Base-by-base conservation (phyloP, 2,329 filamentous ascomycete genomes). In the Pseudogymnoascus sp. region DNA sequence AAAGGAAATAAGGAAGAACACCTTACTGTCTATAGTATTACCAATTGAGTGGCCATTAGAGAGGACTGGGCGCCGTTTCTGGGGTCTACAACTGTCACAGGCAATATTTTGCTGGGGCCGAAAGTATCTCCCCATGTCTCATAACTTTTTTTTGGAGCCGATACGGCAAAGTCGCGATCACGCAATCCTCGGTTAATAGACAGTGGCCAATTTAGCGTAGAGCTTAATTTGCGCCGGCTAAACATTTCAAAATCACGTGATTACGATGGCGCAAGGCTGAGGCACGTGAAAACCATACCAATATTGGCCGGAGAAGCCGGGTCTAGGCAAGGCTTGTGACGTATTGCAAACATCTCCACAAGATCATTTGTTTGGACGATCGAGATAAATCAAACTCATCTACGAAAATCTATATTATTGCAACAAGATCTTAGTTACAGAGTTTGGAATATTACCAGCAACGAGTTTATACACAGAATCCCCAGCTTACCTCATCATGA, bases 401-500 rank as follows among this genome's bases (percentile, higher is more conserved):
- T 55, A n/a, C 33, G 18, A 55, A 55, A 33, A 55, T 18, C 27
- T 12, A 18, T 55, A 18, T 12, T 3, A 55, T 55, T 33, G 29
- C 48, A 55, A 55, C 48, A 18, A 33, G 3, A 33, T 33, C 48
- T 18, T n/a, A 12, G 9, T 33, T 1, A 18, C 33, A 18, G 27
- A 15, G n/a, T 10, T 55, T 55, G 15, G n/a, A 55, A 55, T 33
- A 18, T 18, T 12, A 55, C 29, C 33, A 29, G 1, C 31, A 33
- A 18, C 1, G 33, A 1, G 33, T 55, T 12, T 9, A 18, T n/a
- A 21, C 48, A 5, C 48, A 33, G 18, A 48, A 60, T 39, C 12
- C 36, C n/a, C n/a, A n/a, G 9, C 45, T 48, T 45, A 59, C 21
- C 42, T 31, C 15, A 68, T 31, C n/a, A 79, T 79, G 77, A 73